Evolutionary conservation across 2,329 filamentous ascomycete genomes (phyloP), one percentile per base, ranked within the genome.

Genomic region (Chrysosporium queenslandicum): DNA sequence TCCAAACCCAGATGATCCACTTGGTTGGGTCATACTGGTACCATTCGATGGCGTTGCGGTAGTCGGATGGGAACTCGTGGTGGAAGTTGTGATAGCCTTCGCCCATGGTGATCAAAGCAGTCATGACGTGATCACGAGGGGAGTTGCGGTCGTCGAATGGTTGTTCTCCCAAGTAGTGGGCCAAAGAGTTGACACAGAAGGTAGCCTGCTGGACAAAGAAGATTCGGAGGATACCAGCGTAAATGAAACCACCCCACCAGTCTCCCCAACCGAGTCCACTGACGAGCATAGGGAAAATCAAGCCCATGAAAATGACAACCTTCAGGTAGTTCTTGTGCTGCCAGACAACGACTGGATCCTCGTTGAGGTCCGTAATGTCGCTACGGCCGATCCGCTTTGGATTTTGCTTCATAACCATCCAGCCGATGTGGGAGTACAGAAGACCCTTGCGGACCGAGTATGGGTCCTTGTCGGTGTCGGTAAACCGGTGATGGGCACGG

Each of bases 31-130:
- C 87, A 65, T 94, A 94, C 73, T 94, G 87, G 74, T 82, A 85
- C 87, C 87, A 94, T 71, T 88, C 77, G 61, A 92, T 91, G 56
- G 87, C 87, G 68, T 94, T 94, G 67, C 87, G 86, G 80, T 92
- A 94, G 70, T 94, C 87, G 9, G 86, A 91, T 51, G 88, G 88
- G 73, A 94, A 94, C 70, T 94, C 87, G 77, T 94, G 87, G 74
- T 94, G 87, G 79, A 94, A 94, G 78, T 94, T 94, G 79, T 94
- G 87, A 75, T 94, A 94, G 27, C 87, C 87, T 72, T 90, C 87
- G 46, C 87, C 87, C 20, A 94, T 83, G 40, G 87, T 94, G 61
- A 88, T 83, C 16, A 94, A 73, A 41, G 87, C 87, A 37, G 87
- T 94, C 71, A 94, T 81, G 66, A 91, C 79, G 71, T 94, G 87